Evolutionary conservation across 371 early-diverging fungal genomes (phyloP), one percentile per base, ranked within the genome.

Genomic region (Choanephora cucurbitarum): DNA sequence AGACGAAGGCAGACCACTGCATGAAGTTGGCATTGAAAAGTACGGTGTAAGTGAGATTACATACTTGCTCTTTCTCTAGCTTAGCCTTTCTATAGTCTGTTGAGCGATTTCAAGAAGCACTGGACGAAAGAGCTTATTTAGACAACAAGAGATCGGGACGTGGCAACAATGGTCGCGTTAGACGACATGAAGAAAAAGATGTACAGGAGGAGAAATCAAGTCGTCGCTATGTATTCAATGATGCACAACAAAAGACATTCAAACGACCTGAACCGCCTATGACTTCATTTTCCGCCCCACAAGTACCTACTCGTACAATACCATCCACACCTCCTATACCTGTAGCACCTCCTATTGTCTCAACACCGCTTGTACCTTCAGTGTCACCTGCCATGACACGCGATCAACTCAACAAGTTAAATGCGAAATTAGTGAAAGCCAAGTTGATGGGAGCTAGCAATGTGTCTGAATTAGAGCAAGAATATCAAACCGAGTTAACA

Each of bases 391-490:
- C 60, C 15, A 47, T 88, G 39, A 72, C 88, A 0, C 75, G 72
- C 18, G 87, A 86, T 42, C 86, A 95, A 55, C 71, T 96, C 23
- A 96, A 96, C 82, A 91, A 86, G 57, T 69, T 96, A 47, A 84
- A 89, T n/a, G 86, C 96, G 0, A 81, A 88, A 44, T 79, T 91
- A 8, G 66, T 96, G 28, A 89, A 91, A 48, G 96, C 96, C 3
- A 84, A 75, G 44, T 51, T 96, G 49, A 77, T 87, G 81, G 87
- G 86, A 1, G 55, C 75, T 3, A 80, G 82, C 2, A 81, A 91
- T 41, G 82, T 83, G 1, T 82, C 82, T 1, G 59, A 79, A 9
- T 69, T 96, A 5, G 90, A 93, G 60, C 70, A 77, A 40, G 81
- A 92, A 57, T 92, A 88, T 23, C 80, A 89, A 15, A 55, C 49